These are phyloP conservation scores for Polytrichum formosum DNA, from an alignment of 225 moss, liverwort and hornwort genomes.

Conservation along the genomic window DNA sequence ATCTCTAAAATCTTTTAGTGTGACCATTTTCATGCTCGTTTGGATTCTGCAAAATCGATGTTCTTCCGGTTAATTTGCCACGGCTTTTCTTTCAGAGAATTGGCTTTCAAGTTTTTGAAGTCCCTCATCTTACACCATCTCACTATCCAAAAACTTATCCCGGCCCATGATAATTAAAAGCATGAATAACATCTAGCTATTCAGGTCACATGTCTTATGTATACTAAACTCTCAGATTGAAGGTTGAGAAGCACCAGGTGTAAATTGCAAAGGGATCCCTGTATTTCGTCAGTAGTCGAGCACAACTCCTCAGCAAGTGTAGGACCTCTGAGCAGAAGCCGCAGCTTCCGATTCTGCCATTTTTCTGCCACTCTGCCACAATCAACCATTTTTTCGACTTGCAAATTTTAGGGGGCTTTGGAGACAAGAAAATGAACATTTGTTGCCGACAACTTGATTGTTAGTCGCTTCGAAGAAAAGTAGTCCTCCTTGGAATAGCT, in stretches of 20 bases:
- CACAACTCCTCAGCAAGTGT: neutral
- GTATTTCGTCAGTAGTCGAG: neutral
- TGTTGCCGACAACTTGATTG: too few species aligned
- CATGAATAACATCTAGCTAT: neutral
- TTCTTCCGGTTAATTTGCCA: neutral
- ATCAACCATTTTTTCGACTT: neutral
- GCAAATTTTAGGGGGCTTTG: neutral
- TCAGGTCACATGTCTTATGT: neutral
- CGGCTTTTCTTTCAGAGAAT: neutral
- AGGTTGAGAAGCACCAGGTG: neutral
- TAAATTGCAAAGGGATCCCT: neutral
- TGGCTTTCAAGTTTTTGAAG: neutral
- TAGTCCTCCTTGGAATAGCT: neutral
- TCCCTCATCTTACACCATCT: neutral
- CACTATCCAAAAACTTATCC: too few species aligned
- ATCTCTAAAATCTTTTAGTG: too few species aligned
- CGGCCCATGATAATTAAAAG: neutral
- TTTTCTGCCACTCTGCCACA: neutral
- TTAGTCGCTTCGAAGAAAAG: too few species aligned
- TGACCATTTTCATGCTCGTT: too few species aligned
- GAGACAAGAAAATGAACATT: too few species aligned
- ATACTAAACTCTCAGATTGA: too few species aligned
- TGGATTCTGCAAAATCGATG: too few species aligned
- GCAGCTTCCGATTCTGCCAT: constrained; percentile 1
- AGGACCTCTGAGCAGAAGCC: neutral